Evolutionary conservation across 345 rosid species (phyloP), one percentile per base, ranked within the genome.

Genomic region (Eutrema yunnanense): DNA sequence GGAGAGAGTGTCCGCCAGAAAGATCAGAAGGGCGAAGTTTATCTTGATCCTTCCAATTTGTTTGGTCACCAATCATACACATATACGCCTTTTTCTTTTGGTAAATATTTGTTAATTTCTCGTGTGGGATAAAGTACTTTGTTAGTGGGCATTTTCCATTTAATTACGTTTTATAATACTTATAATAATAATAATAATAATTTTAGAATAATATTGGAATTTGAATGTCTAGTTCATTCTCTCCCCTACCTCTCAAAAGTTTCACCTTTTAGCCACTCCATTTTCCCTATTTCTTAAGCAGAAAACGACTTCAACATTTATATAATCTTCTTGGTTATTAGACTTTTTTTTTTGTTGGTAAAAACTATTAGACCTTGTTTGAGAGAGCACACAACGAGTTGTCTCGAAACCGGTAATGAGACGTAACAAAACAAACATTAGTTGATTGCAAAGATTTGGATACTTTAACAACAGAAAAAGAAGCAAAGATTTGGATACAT

Each of bases 91-190:
- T 70, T 76, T 49, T 69, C 75, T 69, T 76, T 70, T 70, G 16
- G 16, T 50, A 40, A 53, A 46, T 69, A 63, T 70, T 76, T 69
- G 36, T 76, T 58, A 76, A 70, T 48, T 64, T 70, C 78, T 70
- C 34, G 63, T 75, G 71, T 59, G 49, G 33, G 43, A 75, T 75
- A 85, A 83, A 83, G 74, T 76, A 46, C 57, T 60, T 71, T 66
- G 49, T 83, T 78, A 91, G 96, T 91, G 95, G 98, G 96, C 83
- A 89, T 90, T 85, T 76, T 70, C 55, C 66, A 76, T 55, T 62
- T 48, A 63, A 52, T 63, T 55, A 40, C 65, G 49, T 76, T 76
- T 38, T 32, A 33, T 33, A 66, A 49, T 75, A 75, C 41, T 52
- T 26, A 10, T 56, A 27, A n/a, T n/a, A n/a, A 54, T 46, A 29